Evolutionary conservation across 768 basidiomycete genomes (phyloP).

Genomic region (Tricholoma sp.): DNA sequence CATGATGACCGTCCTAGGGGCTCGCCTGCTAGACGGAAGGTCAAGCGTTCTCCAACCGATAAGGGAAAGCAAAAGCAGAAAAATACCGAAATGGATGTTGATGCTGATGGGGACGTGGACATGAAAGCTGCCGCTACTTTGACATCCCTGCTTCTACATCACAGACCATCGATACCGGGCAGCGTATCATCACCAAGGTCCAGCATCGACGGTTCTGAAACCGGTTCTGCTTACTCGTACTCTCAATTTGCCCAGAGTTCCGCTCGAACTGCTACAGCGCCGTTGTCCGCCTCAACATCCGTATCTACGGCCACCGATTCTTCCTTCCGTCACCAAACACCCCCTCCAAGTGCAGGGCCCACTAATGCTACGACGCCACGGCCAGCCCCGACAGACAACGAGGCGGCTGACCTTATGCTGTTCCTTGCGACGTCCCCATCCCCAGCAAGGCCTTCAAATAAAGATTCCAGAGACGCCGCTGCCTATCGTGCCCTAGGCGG

Average conservation of each 20-base stretch:
- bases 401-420: slow-evolving; percentile 84
- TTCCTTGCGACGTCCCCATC: slow-evolving; percentile 84
- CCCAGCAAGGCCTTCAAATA: slow-evolving; percentile 58
- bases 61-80: slow-evolving; percentile 47
- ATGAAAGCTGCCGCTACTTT: slow-evolving; percentile 82
- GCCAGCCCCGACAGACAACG: slow-evolving; percentile 64
- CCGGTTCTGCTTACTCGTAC: slow-evolving; percentile 55
- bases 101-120: slow-evolving; percentile 58
- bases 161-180: slow-evolving; percentile 54
- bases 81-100: slow-evolving; percentile 26
- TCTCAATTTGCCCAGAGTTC: slow-evolving; percentile 68
- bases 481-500: slow-evolving; percentile 56
- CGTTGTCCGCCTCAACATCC: slow-evolving; percentile 36
- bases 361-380: slow-evolving; percentile 36
- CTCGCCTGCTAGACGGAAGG: slow-evolving; percentile 38
- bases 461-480: slow-evolving; percentile 48
- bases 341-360: slow-evolving; percentile 28
- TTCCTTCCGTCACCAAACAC: slow-evolving; percentile 31
- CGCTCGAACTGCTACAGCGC: slow-evolving; percentile 42
- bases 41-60: slow-evolving; percentile 32
- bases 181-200: slow-evolving; percentile 68
- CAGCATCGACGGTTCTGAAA: slow-evolving; percentile 66
- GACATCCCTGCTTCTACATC: slow-evolving; percentile 64
- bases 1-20: slow-evolving; percentile 23
- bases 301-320: slow-evolving; percentile 24